A percentile compares a stretch with the other conserved stretches of the same genome.
phyloP scores from a whole-genome alignment of 306 rosid genomes.

The Pyrus communis region DNA sequence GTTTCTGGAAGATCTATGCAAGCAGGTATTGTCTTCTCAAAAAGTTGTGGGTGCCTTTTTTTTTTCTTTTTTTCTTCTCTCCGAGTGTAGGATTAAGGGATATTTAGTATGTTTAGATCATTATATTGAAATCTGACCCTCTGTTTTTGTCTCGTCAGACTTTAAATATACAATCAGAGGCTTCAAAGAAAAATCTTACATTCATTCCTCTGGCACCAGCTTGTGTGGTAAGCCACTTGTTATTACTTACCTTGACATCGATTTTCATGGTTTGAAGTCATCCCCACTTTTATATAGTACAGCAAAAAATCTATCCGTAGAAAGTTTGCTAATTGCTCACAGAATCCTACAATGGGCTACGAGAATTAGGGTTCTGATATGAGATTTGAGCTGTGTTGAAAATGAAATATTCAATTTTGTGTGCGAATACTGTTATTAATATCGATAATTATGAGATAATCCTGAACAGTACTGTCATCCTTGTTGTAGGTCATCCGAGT shows the following conservation, averaged over 20 bases:
- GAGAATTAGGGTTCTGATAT: neutral
- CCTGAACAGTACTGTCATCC: neutral
- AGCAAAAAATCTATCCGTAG: neutral
- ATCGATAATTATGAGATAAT: neutral
- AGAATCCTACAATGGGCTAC: neutral
- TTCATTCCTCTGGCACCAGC: conserved; percentile 97
- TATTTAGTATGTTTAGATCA: neutral
- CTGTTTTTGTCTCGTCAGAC: conserved; percentile 38
- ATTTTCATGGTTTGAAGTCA: neutral
- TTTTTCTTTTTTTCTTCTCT: no score
- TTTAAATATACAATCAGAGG: conserved; percentile 59
- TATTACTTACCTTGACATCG: neutral
- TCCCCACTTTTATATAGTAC: neutral
- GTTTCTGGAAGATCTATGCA: conserved; percentile 93
- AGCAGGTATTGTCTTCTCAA: conserved; percentile 55
- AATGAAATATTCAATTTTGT: neutral
- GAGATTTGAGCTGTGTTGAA: neutral
- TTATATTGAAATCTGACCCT: conserved; percentile 15
- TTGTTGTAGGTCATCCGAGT: conserved; percentile 78
- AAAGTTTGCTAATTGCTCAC: neutral
- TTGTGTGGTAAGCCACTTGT: conserved; percentile 68
- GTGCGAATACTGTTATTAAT: neutral
- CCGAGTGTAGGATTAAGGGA: neutral
- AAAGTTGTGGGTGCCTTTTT: neutral
- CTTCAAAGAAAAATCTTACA: conserved; percentile 69